A percentile compares a stretch with the other conserved stretches of the same genome.
Evolutionary conservation across 202 grass and related monocot species (phyloP).

Genomic region (Musa balbisiana): DNA sequence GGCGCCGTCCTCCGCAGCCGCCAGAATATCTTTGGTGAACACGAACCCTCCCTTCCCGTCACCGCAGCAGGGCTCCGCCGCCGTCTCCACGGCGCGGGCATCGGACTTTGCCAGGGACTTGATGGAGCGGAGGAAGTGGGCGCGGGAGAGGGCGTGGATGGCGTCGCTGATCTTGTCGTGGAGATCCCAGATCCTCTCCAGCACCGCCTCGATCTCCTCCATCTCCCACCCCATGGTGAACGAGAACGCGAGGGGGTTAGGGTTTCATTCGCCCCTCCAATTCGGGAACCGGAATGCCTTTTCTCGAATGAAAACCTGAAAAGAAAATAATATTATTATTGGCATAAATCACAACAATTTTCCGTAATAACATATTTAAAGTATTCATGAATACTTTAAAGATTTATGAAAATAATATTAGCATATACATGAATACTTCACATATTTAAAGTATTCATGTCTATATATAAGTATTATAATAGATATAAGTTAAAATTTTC

Average conservation of each 20-base stretch:
- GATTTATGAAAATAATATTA: too few species aligned
- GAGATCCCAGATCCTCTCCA: conserved; percentile 12
- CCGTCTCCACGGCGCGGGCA: conserved; percentile 1
- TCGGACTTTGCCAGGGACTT: not conserved
- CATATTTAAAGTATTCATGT: too few species aligned
- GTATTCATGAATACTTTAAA: too few species aligned
- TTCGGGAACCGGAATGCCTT: too few species aligned
- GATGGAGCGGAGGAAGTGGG: not conserved
- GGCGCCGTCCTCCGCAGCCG: conserved; percentile 5
- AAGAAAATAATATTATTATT: too few species aligned
- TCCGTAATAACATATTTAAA: too few species aligned
- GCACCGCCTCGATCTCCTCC: not conserved
- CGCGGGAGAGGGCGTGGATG: not conserved
- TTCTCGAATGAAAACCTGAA: too few species aligned
- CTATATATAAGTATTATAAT: too few species aligned
- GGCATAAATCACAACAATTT: too few species aligned
- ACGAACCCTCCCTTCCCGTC: conserved; percentile 44
- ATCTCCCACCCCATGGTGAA: not conserved
- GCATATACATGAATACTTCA: too few species aligned
- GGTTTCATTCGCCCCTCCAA: not conserved
- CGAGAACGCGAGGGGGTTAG: not conserved
- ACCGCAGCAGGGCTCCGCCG: conserved; percentile 15
- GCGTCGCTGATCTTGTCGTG: conserved; percentile 14
- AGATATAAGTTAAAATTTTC: too few species aligned
- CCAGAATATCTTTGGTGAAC: conserved; percentile 41